phyloP scores from a whole-genome alignment of 2,329 filamentous ascomycete species.

The Botrytis byssoidea region DNA sequence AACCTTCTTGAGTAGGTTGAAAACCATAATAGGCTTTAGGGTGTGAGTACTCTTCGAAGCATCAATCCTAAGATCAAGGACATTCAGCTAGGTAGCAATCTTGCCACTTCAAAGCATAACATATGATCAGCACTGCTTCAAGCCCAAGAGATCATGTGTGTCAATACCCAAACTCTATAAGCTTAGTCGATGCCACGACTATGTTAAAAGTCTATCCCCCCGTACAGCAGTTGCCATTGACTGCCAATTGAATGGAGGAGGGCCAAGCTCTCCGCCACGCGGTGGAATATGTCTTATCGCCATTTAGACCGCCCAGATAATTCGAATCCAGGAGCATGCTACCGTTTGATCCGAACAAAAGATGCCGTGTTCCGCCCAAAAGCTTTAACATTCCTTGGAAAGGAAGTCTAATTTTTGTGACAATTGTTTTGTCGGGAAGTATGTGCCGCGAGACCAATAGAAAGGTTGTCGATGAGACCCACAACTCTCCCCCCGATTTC shows the following conservation, averaged over 20 bases:
- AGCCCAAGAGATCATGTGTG: slow-evolving; percentile 37
- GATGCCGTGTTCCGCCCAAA: slow-evolving; percentile 24
- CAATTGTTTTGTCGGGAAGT: slow-evolving; percentile 28
- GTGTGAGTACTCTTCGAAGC: slow-evolving; percentile 21
- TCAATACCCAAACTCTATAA: slow-evolving; percentile 27
- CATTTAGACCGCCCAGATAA: slow-evolving; percentile 28
- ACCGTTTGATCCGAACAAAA: slow-evolving; percentile 31
- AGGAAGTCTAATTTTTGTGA: slow-evolving; percentile 37
- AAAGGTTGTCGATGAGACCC: slow-evolving; percentile 33
- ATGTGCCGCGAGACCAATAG: slow-evolving; percentile 29
- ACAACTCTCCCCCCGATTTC: slow-evolving; percentile 34
- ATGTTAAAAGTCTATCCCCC: slow-evolving; percentile 31
- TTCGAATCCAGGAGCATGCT: slow-evolving; percentile 34
- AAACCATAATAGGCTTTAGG: slow-evolving; percentile 20
- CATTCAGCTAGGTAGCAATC: slow-evolving; percentile 24
- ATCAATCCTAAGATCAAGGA: slow-evolving; percentile 19
- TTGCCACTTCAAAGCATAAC: slow-evolving; percentile 44
- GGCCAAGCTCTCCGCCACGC: slow-evolving; percentile 29
- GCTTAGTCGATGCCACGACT: slow-evolving; percentile 30
- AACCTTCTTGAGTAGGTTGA: slow-evolving; percentile 27
- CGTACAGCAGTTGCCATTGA: slow-evolving; percentile 31
- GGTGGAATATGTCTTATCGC: slow-evolving; percentile 39
- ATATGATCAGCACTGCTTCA: slow-evolving; percentile 44
- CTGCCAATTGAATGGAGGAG: slow-evolving; percentile 29
- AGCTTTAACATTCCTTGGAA: slow-evolving; percentile 29